Evolutionary conservation across 805 yeast genomes (phyloP).

Genomic region (Wickerhamomyces chaumierensis): DNA sequence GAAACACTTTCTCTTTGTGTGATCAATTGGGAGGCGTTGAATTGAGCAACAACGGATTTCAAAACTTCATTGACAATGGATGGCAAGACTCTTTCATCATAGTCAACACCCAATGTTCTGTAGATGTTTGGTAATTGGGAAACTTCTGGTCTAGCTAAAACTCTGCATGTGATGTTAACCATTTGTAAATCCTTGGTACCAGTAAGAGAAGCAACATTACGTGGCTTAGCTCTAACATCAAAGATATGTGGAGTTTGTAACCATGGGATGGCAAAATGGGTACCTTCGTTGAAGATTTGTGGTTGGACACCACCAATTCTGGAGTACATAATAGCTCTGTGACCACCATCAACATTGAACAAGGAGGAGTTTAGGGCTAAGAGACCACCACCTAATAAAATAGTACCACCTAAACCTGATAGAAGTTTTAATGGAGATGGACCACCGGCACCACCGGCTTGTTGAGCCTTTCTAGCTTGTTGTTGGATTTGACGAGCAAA

Average conservation of each 20-base stretch:
- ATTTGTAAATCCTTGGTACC: slow-evolving; percentile 98
- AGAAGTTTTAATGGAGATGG: slow-evolving; percentile 41
- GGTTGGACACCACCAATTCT: slow-evolving; percentile 79
- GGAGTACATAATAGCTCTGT: slow-evolving; percentile 89
- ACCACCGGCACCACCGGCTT: slow-evolving; percentile 29
- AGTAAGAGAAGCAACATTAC: slow-evolving; percentile 90
- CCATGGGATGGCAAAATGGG: slow-evolving; percentile 92
- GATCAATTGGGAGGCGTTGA: slow-evolving; percentile 94
- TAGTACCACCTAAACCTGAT: slow-evolving; percentile 53
- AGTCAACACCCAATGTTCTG: slow-evolving; percentile 88
- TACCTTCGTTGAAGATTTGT: slow-evolving; percentile 81
- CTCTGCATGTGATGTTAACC: slow-evolving; percentile 99
- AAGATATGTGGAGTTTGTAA: slow-evolving; percentile 84
- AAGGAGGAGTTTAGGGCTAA: slow-evolving; percentile 42
- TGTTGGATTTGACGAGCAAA: slow-evolving; percentile 40
- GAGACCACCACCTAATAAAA: slow-evolving; percentile 48
- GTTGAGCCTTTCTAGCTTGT: slow-evolving; percentile 30
- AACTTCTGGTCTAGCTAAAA: slow-evolving; percentile 79
- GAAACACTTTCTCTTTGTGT: slow-evolving; percentile 98
- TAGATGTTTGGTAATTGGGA: slow-evolving; percentile 70
- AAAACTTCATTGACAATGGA: slow-evolving; percentile 97
- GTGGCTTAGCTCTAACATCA: slow-evolving; percentile 95
- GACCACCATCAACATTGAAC: slow-evolving; percentile 96
- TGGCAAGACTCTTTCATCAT: slow-evolving; percentile 94
- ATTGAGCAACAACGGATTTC: slow-evolving; percentile 95